A percentile compares a stretch with the other conserved stretches of the same genome.
Evolutionary conservation across 768 basidiomycete species (phyloP).

Genomic region (Terana coerulea): DNA sequence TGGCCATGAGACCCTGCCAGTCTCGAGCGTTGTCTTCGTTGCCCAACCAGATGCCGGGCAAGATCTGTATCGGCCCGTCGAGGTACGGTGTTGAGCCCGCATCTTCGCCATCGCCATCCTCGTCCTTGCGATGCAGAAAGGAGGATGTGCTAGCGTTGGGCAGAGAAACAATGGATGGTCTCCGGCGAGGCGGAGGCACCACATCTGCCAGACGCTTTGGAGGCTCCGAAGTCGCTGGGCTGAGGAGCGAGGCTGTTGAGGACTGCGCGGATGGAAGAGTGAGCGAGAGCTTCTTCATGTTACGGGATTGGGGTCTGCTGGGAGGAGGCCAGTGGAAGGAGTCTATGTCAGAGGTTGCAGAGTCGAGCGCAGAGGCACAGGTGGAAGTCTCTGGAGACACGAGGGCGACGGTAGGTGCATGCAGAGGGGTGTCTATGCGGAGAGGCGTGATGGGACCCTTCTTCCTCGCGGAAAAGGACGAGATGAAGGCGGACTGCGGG

Average conservation of each 20-base stretch:
- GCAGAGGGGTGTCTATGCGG: slow-evolving; percentile 54
- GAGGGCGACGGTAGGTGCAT: slow-evolving; percentile 44
- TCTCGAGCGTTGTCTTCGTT: slow-evolving; percentile 90
- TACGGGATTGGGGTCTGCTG: slow-evolving; percentile 48
- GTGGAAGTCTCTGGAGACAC: slow-evolving; percentile 37
- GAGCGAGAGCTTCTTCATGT: slow-evolving; percentile 76
- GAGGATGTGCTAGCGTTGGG: slow-evolving; percentile 51
- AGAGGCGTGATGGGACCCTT: slow-evolving; percentile 53
- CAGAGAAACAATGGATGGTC: slow-evolving; percentile 72
- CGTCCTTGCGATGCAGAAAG: slow-evolving; percentile 56
- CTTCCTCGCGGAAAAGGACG: slow-evolving; percentile 37
- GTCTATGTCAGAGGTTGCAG: slow-evolving; percentile 51
- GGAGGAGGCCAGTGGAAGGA: slow-evolving; percentile 38
- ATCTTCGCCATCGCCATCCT: slow-evolving; percentile 58
- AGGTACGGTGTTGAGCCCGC: slow-evolving; percentile 66
- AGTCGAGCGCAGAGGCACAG: slow-evolving; percentile 48
- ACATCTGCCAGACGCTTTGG: slow-evolving; percentile 31
- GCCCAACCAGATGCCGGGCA: slow-evolving; percentile 86
- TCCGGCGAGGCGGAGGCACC: slow-evolving; percentile 41
- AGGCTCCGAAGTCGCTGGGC: slow-evolving; percentile 29
- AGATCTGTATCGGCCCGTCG: slow-evolving; percentile 78
- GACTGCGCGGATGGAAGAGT: slow-evolving; percentile 60
- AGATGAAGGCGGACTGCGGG: slow-evolving; percentile 24
- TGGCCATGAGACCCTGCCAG: slow-evolving; percentile 64
- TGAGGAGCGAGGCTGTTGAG: slow-evolving; percentile 48